Base-by-base conservation (phyloP, 371 early-diverging fungal genomes). In the Blastocladiella emersonii region DNA sequence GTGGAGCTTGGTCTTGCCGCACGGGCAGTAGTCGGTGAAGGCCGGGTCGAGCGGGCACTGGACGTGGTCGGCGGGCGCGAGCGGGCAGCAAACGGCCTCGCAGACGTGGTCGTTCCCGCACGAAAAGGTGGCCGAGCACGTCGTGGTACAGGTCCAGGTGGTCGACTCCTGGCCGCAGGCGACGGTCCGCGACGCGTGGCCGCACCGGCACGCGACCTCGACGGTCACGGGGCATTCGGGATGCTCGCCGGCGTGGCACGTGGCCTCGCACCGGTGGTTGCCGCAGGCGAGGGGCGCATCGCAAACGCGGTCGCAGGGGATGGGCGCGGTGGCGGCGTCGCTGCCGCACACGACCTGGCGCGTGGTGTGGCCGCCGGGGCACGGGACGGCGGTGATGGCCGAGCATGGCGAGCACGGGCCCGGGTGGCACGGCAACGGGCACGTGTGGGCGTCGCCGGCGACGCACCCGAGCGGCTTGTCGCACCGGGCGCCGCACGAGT, bases 181-280 rank as follows among this genome's bases (percentile, higher is more conserved):
- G 3, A 44, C 12, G 19, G 45, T 5, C 45, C 39, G 39, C 5
- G 39, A 3, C 45, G 45, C 5, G 30, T 21, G 56, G 35, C 56
- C 56, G 21, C 56, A 56, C 19, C 23, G 37, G 37, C 56, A 56
- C 37, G 35, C 21, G 17, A 35, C 17, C 10, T n/a, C 37, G 12
- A 15, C 30, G 34, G 17, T 3, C 56, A 10, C 4, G 15, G 5
- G 35, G 27, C 35, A 32, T 10, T 7, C n/a, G 25, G 25, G 0
- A 34, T 34, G 10, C 27, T 25, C 59, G 30, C 59, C 59, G 8
- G 34, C 59, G 43, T 59, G 59, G 59, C 59, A 59, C 30, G 37
- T 8, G 25, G 10, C 19, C 27, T 6, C 7, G 59, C 59, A 59
- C 39, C 6, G 23, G 59, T 59, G 59, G 10, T 32, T 34, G 0